Evolutionary conservation across 2,329 filamentous ascomycete species (phyloP), one percentile per base, ranked within the genome.

Genomic region (Rhynchosporium agropyri): DNA sequence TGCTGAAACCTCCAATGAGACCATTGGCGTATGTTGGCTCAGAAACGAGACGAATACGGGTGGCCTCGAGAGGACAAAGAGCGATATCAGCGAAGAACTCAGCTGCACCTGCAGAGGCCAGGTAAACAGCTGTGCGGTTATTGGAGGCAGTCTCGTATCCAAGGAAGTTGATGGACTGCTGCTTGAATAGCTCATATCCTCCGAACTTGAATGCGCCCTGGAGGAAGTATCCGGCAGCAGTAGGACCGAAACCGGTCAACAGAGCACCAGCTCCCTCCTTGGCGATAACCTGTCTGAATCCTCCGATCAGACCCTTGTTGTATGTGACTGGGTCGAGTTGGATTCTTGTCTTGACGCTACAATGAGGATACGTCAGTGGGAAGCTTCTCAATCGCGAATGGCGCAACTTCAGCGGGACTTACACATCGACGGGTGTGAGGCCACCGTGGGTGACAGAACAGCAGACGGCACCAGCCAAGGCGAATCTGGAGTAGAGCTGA

Each of bases 341-440:
- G 79, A 96, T 96, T 80, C 91, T 88, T 74, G 92, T 96, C 88
- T 96, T 96, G 85, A 96, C 91, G 81, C 91, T 96, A 77, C 69
- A 70, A 3, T 48, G 55, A 60, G 31, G 54, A 61, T 48, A 63
- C 61, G 68, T 74, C 62, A 75, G 72, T 49, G 36, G 43, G 43
- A 63, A 31, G 28, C 56, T 49, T 61, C 38, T 20, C 62, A 58
- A 56, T 65, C 64, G 62, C 64, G 53, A 63, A 64, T 43, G 33
- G 48, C 56, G 58, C 46, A 36, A 53, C 42, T 48, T 3, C 48
- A n/a, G 29, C 20, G n/a, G 62, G 66, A 91, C 94, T 80, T 95
- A 98, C 94, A 99, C 95, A 90, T 99, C 95, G 80, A 99, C 92
- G 77, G 95, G 95, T 73, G 95, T 99, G 75, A 98, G 88, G 76